Percentiles rank a stretch among this genome's conserved stretches.
Conservation (phyloP, 163 green algal genomes). For the Scenedesmus sp. region DNA sequence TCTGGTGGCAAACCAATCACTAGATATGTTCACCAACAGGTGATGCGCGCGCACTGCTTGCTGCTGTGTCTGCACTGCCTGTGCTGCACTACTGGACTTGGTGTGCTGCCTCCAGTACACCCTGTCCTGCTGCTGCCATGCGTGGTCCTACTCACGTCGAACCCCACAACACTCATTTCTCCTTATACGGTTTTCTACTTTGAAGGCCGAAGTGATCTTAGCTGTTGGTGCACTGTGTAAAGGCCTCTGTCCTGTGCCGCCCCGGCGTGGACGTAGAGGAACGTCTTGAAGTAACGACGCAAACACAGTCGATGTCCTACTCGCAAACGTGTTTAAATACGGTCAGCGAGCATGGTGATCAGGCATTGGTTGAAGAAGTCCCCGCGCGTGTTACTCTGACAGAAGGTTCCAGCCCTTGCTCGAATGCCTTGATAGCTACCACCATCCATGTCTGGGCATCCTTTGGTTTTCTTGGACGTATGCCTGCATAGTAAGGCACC, state of each 20-base stretch:
- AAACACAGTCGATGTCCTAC: background rate
- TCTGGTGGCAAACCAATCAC: background rate
- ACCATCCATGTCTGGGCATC: no score
- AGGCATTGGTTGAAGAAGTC: background rate
- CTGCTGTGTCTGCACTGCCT: background rate
- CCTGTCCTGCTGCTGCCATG: background rate
- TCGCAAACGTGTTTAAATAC: background rate
- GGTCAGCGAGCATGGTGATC: background rate
- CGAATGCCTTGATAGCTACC: background rate
- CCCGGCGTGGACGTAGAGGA: background rate
- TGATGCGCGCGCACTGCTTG: background rate
- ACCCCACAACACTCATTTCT: conserved; percentile 46
- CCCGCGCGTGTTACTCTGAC: background rate
- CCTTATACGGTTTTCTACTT: no score
- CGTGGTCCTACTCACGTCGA: conserved; percentile 20
- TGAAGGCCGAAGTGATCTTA: background rate
- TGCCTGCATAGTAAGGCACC: background rate
- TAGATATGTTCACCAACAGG: no score
- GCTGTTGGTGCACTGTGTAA: background rate
- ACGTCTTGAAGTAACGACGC: background rate
- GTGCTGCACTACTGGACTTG: background rate
- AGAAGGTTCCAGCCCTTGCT: background rate
- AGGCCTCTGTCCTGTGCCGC: conserved; percentile 9
- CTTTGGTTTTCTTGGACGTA: no score
- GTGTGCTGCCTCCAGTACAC: conserved; percentile 6